phyloP scores from a whole-genome alignment of 2,329 filamentous ascomycete species.

The Xylaria polymorpha region DNA sequence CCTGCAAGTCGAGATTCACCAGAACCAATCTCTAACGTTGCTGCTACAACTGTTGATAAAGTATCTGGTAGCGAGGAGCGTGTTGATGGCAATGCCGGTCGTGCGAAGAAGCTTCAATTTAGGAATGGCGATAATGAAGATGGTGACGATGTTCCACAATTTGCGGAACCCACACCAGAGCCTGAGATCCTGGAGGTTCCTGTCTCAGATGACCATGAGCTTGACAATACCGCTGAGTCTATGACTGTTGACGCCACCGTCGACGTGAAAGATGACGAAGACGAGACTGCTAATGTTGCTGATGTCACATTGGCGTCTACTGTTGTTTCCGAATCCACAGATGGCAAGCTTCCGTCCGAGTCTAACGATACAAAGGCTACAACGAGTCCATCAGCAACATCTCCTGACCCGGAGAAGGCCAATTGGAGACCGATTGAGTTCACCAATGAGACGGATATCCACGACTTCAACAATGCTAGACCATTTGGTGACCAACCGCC shows the following conservation, averaged over 20 bases:
- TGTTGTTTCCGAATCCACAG: slow-evolving; percentile 63
- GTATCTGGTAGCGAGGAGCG: slow-evolving; percentile 66
- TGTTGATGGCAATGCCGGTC: slow-evolving; percentile 72
- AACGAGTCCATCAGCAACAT: slow-evolving; percentile 64
- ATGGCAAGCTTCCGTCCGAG: slow-evolving; percentile 56
- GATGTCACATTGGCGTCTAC: slow-evolving; percentile 68
- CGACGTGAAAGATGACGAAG: slow-evolving; percentile 53
- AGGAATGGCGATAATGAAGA: slow-evolving; percentile 70
- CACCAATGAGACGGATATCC: slow-evolving; percentile 60
- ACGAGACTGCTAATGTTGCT: slow-evolving; percentile 56
- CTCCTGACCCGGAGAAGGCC: slow-evolving; percentile 60
- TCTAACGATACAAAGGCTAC: slow-evolving; percentile 58
- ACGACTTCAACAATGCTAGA: slow-evolving; percentile 63
- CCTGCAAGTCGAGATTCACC: slow-evolving; percentile 65
- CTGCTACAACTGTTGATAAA: slow-evolving; percentile 46
- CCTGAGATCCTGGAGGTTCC: slow-evolving; percentile 41
- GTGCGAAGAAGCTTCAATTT: slow-evolving; percentile 75
- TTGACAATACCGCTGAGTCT: slow-evolving; percentile 14
- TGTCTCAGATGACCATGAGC: slow-evolving; percentile 32
- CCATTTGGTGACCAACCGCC: slow-evolving; percentile 59
- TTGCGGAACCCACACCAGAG: slow-evolving; percentile 67
- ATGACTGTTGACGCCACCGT: slow-evolving; percentile 52
- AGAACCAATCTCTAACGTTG: slow-evolving; percentile 25
- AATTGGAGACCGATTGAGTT: slow-evolving; percentile 73
- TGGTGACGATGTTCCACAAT: slow-evolving; percentile 78